Evolutionary conservation across 2,329 filamentous ascomycete genomes (phyloP).

Genomic region (Colletotrichum eremochloae): DNA sequence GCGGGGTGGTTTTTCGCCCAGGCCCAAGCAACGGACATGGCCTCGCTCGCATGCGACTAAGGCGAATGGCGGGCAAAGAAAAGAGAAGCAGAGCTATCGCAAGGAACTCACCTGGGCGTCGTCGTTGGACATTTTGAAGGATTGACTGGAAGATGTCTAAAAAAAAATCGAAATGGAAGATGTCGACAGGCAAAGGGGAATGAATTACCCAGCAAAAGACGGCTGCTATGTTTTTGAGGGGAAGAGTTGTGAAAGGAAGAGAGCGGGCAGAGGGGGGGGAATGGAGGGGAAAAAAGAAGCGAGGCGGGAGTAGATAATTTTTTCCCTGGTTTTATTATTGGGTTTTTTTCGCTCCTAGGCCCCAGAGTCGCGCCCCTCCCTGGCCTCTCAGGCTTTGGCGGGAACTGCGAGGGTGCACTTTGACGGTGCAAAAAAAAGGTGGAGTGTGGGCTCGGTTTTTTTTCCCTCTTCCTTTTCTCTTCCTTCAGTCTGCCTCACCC

Average conservation of each 20-base stretch:
- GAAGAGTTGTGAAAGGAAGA: constrained; percentile 42
- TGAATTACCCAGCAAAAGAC: constrained; percentile 39
- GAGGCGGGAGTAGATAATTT: constrained; percentile 44
- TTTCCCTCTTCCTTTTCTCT: not conserved
- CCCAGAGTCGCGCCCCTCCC: constrained; percentile 37
- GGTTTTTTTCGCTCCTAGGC: constrained; percentile 36
- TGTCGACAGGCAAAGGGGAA: constrained; percentile 45
- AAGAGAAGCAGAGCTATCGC: constrained; percentile 38
- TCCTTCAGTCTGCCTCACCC: constrained; percentile 14
- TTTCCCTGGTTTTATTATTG: constrained; percentile 45
- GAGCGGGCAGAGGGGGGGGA: constrained; percentile 40
- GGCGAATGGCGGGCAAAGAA: constrained; percentile 28
- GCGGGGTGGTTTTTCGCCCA: constrained; percentile 59
- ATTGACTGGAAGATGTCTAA: constrained; percentile 49
- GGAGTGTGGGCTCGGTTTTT: constrained; percentile 21
- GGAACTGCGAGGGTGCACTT: constrained; percentile 22
- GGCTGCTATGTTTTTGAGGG: constrained; percentile 39
- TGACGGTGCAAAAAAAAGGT: constrained; percentile 38
- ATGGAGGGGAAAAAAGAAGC: constrained; percentile 43
- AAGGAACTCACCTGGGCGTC: constrained; percentile 63
- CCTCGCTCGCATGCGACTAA: constrained; percentile 47
- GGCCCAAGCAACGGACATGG: constrained; percentile 44
- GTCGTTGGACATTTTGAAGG: constrained; percentile 68
- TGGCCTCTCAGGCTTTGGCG: constrained; percentile 21
- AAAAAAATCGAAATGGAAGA: constrained; percentile 44